Conservation (phyloP, 2,329 filamentous ascomycete genomes). For the Conoideocrella luteorostrata region DNA sequence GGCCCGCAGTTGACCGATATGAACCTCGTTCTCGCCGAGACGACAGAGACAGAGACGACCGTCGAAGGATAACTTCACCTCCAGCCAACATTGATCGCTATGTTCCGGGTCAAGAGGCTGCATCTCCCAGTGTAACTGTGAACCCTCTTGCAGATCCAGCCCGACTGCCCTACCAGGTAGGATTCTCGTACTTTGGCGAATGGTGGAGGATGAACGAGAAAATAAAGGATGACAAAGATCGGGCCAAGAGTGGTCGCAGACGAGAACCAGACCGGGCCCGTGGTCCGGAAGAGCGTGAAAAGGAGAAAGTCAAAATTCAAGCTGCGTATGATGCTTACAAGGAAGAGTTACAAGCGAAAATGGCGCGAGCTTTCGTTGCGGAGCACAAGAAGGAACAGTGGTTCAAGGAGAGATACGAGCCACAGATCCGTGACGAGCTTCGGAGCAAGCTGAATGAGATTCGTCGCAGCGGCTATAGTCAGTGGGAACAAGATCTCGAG, state of each 20-base stretch:
- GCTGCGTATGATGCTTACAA: constrained; percentile 61
- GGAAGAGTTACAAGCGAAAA: constrained; percentile 63
- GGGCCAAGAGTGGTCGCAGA: constrained; percentile 60
- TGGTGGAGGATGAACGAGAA: constrained; percentile 81
- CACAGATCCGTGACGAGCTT: constrained; percentile 71
- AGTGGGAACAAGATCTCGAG: constrained; percentile 86
- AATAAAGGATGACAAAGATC: constrained; percentile 76
- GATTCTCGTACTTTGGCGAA: constrained; percentile 79
- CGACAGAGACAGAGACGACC: constrained; percentile 57
- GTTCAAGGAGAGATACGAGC: constrained; percentile 93
- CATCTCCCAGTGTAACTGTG: constrained; percentile 35
- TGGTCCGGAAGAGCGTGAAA: constrained; percentile 67
- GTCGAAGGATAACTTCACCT: constrained; percentile 54
- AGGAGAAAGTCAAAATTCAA: constrained; percentile 74
- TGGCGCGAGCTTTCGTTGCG: constrained; percentile 84
- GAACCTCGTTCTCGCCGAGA: constrained; percentile 66
- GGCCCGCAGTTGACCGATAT: constrained; percentile 67
- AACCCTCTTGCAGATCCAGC: constrained; percentile 70
- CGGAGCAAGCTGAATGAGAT: constrained; percentile 72
- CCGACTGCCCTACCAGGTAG: constrained; percentile 70
- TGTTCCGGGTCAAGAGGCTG: constrained; percentile 64
- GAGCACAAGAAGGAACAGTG: constrained; percentile 95
- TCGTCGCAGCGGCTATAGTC: constrained; percentile 69
- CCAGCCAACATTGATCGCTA: constrained; percentile 77
- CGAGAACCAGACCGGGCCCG: constrained; percentile 58